A percentile compares a stretch with the other conserved stretches of the same genome.
phyloP scores from a whole-genome alignment of 257 asterid genomes.

The Solanum piurae region DNA sequence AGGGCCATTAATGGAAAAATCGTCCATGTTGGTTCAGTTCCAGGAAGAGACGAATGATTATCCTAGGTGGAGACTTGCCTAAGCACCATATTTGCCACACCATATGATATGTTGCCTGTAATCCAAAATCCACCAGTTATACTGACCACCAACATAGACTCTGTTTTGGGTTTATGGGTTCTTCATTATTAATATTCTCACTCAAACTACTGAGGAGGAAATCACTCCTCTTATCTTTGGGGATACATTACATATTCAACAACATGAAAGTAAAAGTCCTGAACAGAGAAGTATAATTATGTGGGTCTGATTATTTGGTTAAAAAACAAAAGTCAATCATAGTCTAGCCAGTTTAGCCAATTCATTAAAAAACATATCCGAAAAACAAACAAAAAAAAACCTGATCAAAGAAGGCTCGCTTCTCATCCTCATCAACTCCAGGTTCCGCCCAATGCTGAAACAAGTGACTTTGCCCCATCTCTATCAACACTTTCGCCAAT shows the following conservation, averaged over 20 bases:
- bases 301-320: background rate
- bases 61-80: constrained; percentile 93
- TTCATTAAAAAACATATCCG: background rate
- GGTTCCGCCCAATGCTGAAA: constrained; percentile 86
- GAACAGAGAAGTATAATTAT: background rate
- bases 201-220: background rate
- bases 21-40: constrained; percentile 57
- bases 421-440: constrained; percentile 69
- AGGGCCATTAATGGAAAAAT: constrained; percentile 74
- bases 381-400: constrained; percentile 6
- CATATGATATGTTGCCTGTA: constrained; percentile 28
- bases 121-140: background rate
- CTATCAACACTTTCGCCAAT: constrained; percentile 60
- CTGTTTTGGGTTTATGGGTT: background rate
- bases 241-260: background rate
- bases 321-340: background rate
- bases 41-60: constrained; percentile 70
- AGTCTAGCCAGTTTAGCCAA: background rate
- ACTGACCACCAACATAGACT: background rate
- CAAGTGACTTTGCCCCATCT: constrained; percentile 67
- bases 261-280: background rate
- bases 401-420: constrained; percentile 72
- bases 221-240: background rate
- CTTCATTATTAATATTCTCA: background rate
- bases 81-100: constrained; percentile 93